A percentile compares a stretch with the other conserved stretches of the same genome.
phyloP scores from a whole-genome alignment of 169 alveolate genomes.

The Eimeria tenella region DNA sequence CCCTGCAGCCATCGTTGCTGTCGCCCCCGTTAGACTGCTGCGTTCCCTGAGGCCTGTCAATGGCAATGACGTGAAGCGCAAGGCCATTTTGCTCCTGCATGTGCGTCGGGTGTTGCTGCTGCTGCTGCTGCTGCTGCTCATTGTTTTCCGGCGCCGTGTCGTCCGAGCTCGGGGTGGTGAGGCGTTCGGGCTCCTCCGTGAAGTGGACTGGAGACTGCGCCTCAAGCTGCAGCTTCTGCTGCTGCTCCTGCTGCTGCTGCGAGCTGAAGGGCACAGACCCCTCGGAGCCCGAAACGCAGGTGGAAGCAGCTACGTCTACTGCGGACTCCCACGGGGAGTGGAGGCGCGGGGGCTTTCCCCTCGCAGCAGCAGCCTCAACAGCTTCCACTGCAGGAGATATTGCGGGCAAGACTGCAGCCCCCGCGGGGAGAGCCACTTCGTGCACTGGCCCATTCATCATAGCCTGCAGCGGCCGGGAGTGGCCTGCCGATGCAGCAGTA shows the following conservation, averaged over 20 bases:
- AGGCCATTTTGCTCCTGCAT: background rate
- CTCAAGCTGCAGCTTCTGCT: conserved; percentile 10
- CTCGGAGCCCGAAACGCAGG: conserved; percentile 57
- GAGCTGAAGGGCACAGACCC: conserved; percentile 25
- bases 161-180: background rate
- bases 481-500: conserved; percentile 5
- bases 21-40: background rate
- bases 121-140: conserved; percentile 14
- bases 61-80: background rate
- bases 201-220: background rate
- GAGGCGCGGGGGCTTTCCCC: conserved; percentile 14
- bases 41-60: background rate
- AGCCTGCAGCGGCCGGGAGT: conserved; percentile 11
- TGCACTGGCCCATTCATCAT: background rate
- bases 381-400: background rate
- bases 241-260: conserved; percentile 54
- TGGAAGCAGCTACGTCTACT: conserved; percentile 51
- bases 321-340: conserved; percentile 20
- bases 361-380: background rate
- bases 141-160: background rate
- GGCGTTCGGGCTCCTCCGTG: conserved; percentile 31
- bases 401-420: background rate
- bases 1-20: conserved; percentile 12
- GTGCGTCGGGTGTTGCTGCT: conserved; percentile 2
- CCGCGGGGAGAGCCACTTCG: conserved; percentile 5